A percentile compares a stretch with the other conserved stretches of the same genome.
Conservation (phyloP, 345 rosid species). For the Excoecaria agallocha region DNA sequence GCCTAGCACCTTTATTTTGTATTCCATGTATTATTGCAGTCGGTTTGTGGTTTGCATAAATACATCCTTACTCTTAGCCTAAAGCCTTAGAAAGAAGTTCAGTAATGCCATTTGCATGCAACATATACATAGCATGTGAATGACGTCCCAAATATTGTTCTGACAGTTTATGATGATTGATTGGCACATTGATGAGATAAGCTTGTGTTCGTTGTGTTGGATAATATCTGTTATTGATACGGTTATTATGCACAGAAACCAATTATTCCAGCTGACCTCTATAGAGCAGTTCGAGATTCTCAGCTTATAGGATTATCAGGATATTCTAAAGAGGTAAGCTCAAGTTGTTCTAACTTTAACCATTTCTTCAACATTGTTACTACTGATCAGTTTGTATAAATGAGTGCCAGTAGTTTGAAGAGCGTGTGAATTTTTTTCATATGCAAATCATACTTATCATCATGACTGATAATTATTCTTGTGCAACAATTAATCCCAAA, state of each 20-base stretch:
- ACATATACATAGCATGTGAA: background rate
- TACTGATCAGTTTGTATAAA: background rate
- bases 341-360: background rate
- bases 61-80: background rate
- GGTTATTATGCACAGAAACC: slow-evolving; percentile 40
- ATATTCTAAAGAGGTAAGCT: slow-evolving; percentile 27
- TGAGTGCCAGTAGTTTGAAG: background rate
- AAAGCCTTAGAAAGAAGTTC: background rate
- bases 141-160: background rate
- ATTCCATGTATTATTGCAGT: background rate
- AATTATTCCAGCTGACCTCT: slow-evolving; percentile 26
- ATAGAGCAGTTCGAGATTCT: slow-evolving; percentile 33
- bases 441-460: background rate
- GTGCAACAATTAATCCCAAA: background rate
- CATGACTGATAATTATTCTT: background rate
- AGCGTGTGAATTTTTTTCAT: background rate
- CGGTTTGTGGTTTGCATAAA: background rate
- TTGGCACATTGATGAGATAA: slow-evolving; percentile 15
- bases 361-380: slow-evolving; percentile 1
- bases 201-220: background rate
- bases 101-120: background rate
- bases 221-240: slow-evolving; percentile 1
- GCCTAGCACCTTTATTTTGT: background rate
- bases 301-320: slow-evolving; percentile 34
- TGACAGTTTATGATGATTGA: background rate